Percentiles rank a stretch among this genome's conserved stretches.
phyloP scores from a whole-genome alignment of 495 filamentous ascomycete species.

The Clohesyomyces aquaticus region DNA sequence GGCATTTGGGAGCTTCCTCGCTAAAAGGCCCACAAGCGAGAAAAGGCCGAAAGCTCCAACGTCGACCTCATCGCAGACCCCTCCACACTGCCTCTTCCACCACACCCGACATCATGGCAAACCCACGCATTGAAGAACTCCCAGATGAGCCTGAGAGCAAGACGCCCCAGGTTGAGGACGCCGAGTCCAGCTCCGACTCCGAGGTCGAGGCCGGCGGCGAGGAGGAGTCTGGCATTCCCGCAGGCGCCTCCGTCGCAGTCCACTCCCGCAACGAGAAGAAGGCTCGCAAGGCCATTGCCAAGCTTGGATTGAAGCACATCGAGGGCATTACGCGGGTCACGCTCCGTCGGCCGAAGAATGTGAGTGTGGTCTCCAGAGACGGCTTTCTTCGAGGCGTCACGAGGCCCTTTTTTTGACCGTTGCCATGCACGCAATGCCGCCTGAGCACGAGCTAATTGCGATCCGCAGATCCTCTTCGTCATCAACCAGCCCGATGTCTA shows the following conservation, averaged over 20 bases:
- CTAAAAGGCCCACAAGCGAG: conserved; percentile 35
- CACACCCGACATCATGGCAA: conserved; percentile 74
- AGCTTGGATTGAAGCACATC: conserved; percentile 95
- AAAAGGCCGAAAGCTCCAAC: conserved; percentile 29
- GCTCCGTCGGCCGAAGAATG: conserved; percentile 96
- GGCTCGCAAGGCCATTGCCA: conserved; percentile 96
- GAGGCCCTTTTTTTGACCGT: too few relatives aligned
- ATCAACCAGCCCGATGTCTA: conserved; percentile 99
- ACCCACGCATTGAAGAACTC: conserved; percentile 96
- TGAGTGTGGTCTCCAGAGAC: conserved; percentile 54
- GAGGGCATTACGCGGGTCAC: conserved; percentile 98
- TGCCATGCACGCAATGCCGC: neutral
- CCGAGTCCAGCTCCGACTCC: conserved; percentile 74
- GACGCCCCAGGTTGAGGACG: conserved; percentile 73
- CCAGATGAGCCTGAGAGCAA: conserved; percentile 84
- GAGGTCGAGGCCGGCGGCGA: conserved; percentile 59
- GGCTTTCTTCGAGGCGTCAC: too few relatives aligned
- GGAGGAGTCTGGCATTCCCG: conserved; percentile 71
- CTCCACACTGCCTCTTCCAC: conserved; percentile 44
- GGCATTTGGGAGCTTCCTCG: conserved; percentile 5
- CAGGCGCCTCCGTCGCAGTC: conserved; percentile 82
- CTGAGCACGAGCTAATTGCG: conserved; percentile 16
- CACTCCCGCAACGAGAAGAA: conserved; percentile 99
- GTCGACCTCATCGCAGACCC: conserved; percentile 36
- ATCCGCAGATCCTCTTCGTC: conserved; percentile 88